Conservation (phyloP, 2,329 filamentous ascomycete genomes). For the Colletotrichum euphorbiae region DNA sequence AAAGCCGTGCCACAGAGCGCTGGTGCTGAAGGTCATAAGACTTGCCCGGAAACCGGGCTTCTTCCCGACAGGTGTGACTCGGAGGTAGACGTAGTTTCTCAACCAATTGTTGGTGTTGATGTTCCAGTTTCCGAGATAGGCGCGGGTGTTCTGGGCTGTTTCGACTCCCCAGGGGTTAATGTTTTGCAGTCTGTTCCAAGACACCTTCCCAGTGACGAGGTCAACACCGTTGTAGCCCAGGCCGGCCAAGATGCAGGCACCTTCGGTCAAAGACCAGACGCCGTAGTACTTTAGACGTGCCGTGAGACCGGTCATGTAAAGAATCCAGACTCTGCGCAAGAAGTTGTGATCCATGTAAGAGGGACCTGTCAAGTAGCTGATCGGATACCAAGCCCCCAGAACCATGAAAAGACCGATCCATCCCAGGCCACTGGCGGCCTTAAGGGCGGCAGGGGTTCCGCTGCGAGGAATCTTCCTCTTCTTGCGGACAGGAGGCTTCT, state of each 20-base stretch:
- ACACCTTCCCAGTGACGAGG: constrained; percentile 82
- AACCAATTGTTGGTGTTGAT: constrained; percentile 99
- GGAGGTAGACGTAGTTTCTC: constrained; percentile 93
- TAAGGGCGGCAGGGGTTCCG: constrained; percentile 83
- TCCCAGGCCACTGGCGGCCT: constrained; percentile 76
- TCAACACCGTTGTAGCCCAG: constrained; percentile 96
- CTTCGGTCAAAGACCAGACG: constrained; percentile 93
- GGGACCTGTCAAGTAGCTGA: constrained; percentile 72
- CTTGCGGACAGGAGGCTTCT: constrained; percentile 86
- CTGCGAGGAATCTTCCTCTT: constrained; percentile 94
- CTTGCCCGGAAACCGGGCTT: constrained; percentile 97
- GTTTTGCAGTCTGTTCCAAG: constrained; percentile 90
- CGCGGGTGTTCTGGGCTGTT: constrained; percentile 91
- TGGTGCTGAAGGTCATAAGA: constrained; percentile 92
- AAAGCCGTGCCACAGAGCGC: constrained; percentile 98
- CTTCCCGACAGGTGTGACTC: constrained; percentile 93
- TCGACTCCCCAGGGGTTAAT: constrained; percentile 89
- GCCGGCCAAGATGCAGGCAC: constrained; percentile 91
- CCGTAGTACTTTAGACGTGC: constrained; percentile 95
- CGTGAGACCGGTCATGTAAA: constrained; percentile 87
- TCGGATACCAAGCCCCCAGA: constrained; percentile 75
- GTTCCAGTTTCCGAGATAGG: constrained; percentile 93
- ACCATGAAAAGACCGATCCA: constrained; percentile 87
- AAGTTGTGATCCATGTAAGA: constrained; percentile 76
- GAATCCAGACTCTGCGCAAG: constrained; percentile 77